These are phyloP conservation scores for Jasminum sambac DNA, from an alignment of 257 asterid species.

Conservation along the genomic window DNA sequence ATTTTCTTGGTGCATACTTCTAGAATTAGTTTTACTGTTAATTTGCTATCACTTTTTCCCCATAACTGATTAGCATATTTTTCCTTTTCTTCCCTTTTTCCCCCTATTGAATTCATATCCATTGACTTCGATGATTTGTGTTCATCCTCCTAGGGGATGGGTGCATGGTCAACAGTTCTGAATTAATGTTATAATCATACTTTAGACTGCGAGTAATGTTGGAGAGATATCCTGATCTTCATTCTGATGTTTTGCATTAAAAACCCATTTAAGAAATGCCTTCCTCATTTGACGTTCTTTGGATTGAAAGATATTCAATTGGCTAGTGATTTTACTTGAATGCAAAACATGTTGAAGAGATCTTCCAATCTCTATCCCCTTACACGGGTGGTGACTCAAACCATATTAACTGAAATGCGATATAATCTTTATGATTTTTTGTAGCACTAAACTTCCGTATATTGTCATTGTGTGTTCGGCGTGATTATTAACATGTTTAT, in stretches of 20 bases:
- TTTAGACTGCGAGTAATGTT: not conserved
- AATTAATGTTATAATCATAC: not conserved
- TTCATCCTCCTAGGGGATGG: not conserved
- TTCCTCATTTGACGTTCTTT: not conserved
- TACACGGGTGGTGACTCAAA: not conserved
- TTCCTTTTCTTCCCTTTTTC: not conserved
- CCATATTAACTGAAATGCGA: not conserved
- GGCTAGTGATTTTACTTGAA: not conserved
- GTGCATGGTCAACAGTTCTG: not conserved
- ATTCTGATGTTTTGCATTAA: not conserved
- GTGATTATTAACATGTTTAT: too few relatives aligned
- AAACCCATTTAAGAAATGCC: not conserved
- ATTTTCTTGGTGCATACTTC: not conserved
- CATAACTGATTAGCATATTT: not conserved
- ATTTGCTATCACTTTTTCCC: not conserved
- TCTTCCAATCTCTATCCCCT: not conserved
- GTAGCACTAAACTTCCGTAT: not conserved
- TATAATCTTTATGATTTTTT: not conserved
- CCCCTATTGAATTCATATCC: not conserved
- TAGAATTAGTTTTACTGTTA: not conserved
- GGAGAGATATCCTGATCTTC: not conserved
- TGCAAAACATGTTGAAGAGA: not conserved
- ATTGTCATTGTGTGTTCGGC: not conserved
- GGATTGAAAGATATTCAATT: not conserved
- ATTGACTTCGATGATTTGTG: not conserved